These are phyloP conservation scores for Ricinus communis DNA, from an alignment of 345 rosid genomes.

Conservation along the genomic window DNA sequence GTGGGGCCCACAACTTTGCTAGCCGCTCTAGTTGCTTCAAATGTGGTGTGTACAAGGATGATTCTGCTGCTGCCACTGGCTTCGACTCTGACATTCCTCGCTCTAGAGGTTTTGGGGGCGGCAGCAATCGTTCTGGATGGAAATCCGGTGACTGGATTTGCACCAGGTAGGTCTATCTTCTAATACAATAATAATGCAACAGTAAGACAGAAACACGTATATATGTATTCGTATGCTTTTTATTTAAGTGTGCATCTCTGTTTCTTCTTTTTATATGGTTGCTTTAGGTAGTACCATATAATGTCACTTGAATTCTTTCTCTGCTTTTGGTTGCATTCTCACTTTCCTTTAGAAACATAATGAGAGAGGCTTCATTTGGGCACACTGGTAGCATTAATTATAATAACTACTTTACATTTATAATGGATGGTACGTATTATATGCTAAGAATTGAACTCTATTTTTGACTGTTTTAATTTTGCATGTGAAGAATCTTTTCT, in stretches of 20 bases:
- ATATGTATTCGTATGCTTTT: too few relatives aligned
- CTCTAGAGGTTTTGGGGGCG: constrained; percentile 38
- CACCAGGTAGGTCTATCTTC: constrained; percentile 42
- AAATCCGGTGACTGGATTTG: constrained; percentile 95
- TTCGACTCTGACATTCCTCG: constrained; percentile 48
- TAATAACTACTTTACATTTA: too few relatives aligned
- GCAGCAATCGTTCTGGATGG: constrained; percentile 68
- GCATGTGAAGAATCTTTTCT: background rate
- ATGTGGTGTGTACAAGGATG: constrained; percentile 82
- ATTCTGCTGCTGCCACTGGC: constrained; percentile 24
- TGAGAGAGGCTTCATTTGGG: too few relatives aligned
- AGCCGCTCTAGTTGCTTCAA: constrained; percentile 95
- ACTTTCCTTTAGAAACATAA: too few relatives aligned
- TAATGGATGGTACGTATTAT: too few relatives aligned
- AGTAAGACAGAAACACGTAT: too few relatives aligned
- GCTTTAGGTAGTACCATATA: too few relatives aligned
- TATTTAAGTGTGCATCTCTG: too few relatives aligned
- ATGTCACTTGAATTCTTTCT: too few relatives aligned
- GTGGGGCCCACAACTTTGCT: constrained; percentile 93
- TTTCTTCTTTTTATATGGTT: too few relatives aligned
- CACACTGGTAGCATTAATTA: too few relatives aligned
- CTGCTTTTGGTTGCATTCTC: background rate
- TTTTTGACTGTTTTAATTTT: constrained; percentile 11
- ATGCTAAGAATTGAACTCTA: background rate
- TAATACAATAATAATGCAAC: too few relatives aligned